Percentiles rank a stretch among this genome's conserved stretches.
phyloP scores from a whole-genome alignment of 2,329 filamentous ascomycete genomes.

The Arthrocladium fulminans region DNA sequence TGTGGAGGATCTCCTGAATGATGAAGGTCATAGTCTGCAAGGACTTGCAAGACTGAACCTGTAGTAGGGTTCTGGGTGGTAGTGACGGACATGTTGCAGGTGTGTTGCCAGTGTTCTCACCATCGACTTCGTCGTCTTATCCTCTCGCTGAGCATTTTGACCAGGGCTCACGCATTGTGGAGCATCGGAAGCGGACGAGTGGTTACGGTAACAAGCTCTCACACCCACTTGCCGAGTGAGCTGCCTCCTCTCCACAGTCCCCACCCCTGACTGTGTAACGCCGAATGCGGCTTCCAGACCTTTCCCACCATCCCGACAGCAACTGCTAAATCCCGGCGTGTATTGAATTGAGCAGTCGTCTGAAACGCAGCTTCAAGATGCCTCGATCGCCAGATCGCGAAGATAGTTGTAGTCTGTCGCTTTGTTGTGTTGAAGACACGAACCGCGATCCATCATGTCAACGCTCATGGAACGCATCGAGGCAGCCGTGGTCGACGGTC shows the following conservation, averaged over 20 bases:
- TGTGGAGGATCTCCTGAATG: not conserved
- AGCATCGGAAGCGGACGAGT: no score
- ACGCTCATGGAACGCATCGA: not conserved
- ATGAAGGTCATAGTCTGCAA: constrained; percentile 9
- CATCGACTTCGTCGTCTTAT: no score
- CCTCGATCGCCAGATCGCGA: not conserved
- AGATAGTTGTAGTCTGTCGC: not conserved
- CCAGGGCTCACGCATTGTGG: no score
- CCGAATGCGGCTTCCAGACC: no score
- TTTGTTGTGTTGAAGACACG: not conserved
- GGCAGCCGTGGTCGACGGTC: constrained; percentile 28
- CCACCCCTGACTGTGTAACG: no score
- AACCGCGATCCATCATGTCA: not conserved
- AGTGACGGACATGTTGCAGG: constrained; percentile 3
- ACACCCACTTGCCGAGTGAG: no score
- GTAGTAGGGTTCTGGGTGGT: constrained; percentile 7
- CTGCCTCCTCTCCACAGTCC: no score
- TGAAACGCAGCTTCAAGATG: not conserved
- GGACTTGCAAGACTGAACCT: not conserved
- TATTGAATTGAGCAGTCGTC: not conserved
- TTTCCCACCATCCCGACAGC: no score
- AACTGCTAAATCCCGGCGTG: no score
- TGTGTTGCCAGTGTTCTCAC: not conserved
- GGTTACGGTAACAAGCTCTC: no score
- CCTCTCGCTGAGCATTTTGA: no score